phyloP scores from a whole-genome alignment of 257 asterid species.

The Ilex aquifolium region DNA sequence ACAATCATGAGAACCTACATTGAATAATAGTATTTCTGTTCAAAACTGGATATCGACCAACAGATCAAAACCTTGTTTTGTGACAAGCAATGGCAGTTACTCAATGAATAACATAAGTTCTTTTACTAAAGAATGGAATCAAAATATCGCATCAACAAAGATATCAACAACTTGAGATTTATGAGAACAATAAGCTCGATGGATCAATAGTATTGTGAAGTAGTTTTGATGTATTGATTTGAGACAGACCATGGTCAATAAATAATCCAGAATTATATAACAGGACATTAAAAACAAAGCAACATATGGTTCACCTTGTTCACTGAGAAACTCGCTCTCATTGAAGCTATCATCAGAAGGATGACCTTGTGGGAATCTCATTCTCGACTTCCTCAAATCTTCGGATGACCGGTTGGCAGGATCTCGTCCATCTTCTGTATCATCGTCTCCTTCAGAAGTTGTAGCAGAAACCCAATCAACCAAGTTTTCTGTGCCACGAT shows the following conservation, averaged over 20 bases:
- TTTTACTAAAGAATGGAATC: too few species aligned
- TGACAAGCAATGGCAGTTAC: too few species aligned
- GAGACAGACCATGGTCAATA: too few species aligned
- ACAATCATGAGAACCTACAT: too few species aligned
- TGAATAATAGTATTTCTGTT: too few species aligned
- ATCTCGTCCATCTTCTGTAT: slow-evolving; percentile 83
- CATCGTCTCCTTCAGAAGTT: slow-evolving; percentile 97
- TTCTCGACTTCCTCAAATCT: slow-evolving; percentile 80
- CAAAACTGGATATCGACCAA: too few species aligned
- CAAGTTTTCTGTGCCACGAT: slow-evolving; percentile 58
- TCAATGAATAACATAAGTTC: too few species aligned
- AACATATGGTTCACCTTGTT: slow-evolving; percentile 50
- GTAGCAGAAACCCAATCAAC: slow-evolving; percentile 95
- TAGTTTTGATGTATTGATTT: too few species aligned
- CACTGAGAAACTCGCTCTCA: slow-evolving; percentile 53
- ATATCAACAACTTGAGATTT: not conserved
- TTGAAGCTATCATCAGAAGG: slow-evolving; percentile 71
- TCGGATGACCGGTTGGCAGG: slow-evolving; percentile 63
- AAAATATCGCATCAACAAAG: too few species aligned
- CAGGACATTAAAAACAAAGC: not conserved
- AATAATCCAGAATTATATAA: too few species aligned
- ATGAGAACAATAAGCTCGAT: not conserved
- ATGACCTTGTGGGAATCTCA: slow-evolving; percentile 70
- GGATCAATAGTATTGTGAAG: too few species aligned
- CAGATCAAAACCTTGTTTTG: too few species aligned